These are phyloP conservation scores for Vicia sativa DNA, from an alignment of 306 rosid species.

Conservation along the genomic window DNA sequence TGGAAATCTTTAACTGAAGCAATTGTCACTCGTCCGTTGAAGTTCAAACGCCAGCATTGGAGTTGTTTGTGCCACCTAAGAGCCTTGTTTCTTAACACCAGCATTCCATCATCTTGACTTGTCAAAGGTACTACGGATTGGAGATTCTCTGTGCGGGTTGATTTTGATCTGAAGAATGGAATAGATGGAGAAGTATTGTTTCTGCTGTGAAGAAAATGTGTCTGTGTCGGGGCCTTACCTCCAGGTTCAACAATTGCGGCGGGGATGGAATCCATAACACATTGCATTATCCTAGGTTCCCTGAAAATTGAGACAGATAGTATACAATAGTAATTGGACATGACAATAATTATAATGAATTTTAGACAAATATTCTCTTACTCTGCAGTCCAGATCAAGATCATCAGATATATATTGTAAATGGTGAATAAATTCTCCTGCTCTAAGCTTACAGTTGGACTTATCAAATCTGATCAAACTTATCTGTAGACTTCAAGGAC, in stretches of 20 bases:
- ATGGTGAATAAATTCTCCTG: too few relatives aligned
- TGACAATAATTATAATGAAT: too few relatives aligned
- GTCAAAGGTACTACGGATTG: constrained; percentile 48
- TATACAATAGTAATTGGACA: too few relatives aligned
- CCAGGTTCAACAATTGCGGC: constrained; percentile 82
- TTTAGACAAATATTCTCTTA: too few relatives aligned
- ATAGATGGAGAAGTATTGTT: constrained; percentile 63
- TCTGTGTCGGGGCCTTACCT: constrained; percentile 76
- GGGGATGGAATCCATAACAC: constrained; percentile 90
- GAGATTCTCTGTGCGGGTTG: constrained; percentile 56
- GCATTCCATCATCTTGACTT: constrained; percentile 55
- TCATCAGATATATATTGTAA: too few relatives aligned
- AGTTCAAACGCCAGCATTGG: constrained; percentile 98
- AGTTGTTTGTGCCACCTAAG: constrained; percentile 99
- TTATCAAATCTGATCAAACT: too few relatives aligned
- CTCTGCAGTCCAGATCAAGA: too few relatives aligned
- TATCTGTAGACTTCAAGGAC: too few relatives aligned
- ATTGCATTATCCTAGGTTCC: constrained; percentile 96
- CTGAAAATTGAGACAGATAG: too few relatives aligned
- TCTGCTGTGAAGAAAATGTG: constrained; percentile 66
- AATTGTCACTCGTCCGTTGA: constrained; percentile 93
- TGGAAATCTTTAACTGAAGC: constrained; percentile 97
- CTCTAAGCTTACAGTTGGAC: too few relatives aligned
- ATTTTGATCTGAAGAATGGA: constrained; percentile 76
- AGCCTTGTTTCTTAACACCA: constrained; percentile 81